Base-by-base conservation (phyloP, 2,329 filamentous ascomycete genomes). In the Clonostachys rhizophaga region DNA sequence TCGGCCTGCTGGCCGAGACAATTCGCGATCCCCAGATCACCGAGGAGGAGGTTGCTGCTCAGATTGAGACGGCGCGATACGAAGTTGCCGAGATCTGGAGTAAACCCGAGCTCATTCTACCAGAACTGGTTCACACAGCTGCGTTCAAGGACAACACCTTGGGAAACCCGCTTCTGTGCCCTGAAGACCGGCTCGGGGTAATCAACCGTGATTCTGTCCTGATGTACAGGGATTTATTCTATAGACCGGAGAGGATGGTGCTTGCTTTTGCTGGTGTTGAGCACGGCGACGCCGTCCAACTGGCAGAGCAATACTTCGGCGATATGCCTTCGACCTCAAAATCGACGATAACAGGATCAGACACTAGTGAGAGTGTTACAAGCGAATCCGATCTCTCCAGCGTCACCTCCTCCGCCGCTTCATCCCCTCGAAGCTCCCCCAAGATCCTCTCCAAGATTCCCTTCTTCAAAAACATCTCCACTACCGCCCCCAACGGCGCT, bases 21-120 rank as follows among this genome's bases (percentile, higher is more conserved):
- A 95, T 99, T 52, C 86, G 90, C 49, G 81, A 95, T 55, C 90
- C 94, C 6, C 67, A 78, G 47, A 86, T 97, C 55, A 95, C 89
- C 9, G 87, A 95, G 24, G 83, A 89, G 17, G 94, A 99, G 68
- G 88, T 99, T 1, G 70, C 78, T 17, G 83, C 91, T 64, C 94
- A 99, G 70, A 74, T 99, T 18, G 83, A 88, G 62, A 97, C 92
- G 7, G 94, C 92, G 9, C 83, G 91, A 45, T 99, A 97, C 63
- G 94, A 99, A 70, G 94, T 99, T 64, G 83, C 84, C 20, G 94
- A 97, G 73, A 97, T 99, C 48, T 99, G 94, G 94, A 86, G 87
- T 57, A 97, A 95, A 75, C 91, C 94, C 0, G 92, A 97, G 60
- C 79, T 99, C 47, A 97, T 99, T 56, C 73, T 99, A 50, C 94